Evolutionary conservation across 352 stramenopile species (phyloP).

Genomic region (Achlya hypogyna): DNA sequence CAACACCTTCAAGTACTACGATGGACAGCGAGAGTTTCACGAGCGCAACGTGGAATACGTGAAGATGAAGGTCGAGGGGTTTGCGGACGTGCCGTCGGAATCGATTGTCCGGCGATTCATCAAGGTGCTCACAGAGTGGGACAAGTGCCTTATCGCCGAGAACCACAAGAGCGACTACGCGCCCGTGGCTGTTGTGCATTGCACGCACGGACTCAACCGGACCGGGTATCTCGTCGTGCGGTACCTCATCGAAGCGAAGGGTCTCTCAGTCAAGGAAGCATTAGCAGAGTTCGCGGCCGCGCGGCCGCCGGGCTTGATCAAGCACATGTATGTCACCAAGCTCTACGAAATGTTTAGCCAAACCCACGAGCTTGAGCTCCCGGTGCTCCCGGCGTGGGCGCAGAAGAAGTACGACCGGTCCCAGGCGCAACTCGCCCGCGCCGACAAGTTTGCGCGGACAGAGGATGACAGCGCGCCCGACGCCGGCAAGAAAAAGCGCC

Average conservation of each 20-base stretch:
- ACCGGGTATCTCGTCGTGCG: slow-evolving; percentile 17
- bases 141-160: background rate
- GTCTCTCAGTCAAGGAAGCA: slow-evolving; percentile 10
- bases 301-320: slow-evolving; percentile 11
- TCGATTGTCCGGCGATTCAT: slow-evolving; percentile 50
- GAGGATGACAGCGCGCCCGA: background rate
- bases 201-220: slow-evolving; percentile 16
- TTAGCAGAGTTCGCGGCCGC: background rate
- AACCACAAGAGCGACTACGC: background rate
- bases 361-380: background rate
- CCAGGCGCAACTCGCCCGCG: background rate
- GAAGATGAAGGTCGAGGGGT: slow-evolving; percentile 73
- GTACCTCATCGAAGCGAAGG: slow-evolving; percentile 9
- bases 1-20: slow-evolving; percentile 81
- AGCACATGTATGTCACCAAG: slow-evolving; percentile 17
- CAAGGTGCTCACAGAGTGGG: background rate
- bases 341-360: slow-evolving; percentile 18
- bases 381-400: slow-evolving; percentile 3
- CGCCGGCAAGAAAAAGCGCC: background rate
- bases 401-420: slow-evolving; percentile 17
- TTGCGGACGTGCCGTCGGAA: slow-evolving; percentile 37
- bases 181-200: slow-evolving; percentile 17
- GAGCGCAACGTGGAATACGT: slow-evolving; percentile 47
- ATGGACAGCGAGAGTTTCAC: slow-evolving; percentile 41
- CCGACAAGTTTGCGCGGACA: background rate